Base-by-base conservation (phyloP, 495 filamentous ascomycete genomes). In the Aspergillus affinis region DNA sequence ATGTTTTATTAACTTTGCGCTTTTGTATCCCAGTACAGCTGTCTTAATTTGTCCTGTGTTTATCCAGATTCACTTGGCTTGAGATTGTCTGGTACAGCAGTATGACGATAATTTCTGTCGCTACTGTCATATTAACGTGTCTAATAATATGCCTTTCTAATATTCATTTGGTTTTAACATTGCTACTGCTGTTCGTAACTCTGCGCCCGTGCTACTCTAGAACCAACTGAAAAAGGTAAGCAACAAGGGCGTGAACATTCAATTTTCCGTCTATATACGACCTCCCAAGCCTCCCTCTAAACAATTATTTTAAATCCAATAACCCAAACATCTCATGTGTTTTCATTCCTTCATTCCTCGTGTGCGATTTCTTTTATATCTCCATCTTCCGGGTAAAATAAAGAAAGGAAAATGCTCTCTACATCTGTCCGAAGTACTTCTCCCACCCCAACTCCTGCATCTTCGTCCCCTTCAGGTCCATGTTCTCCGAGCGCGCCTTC, bases 391-490 rank as follows among this genome's bases (percentile, higher is more conserved):
- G 30, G 30, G 30, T 8, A 13, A 45, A 21, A 6, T n/a, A n/a
- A n/a, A n/a, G n/a, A n/a, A n/a, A n/a, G n/a, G n/a, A n/a, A n/a
- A n/a, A n/a, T n/a, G n/a, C n/a, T n/a, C 47, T 46, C 61, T 77
- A 81, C 76, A 86, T 86, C 63, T 79, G 77, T 70, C 79, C 77
- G 52, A 82, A 76, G 75, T 96, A 96, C 65, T 81, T 84, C 69
- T 88, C 80, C 78, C 86, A 90, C 0, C 90, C 90, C 8, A 85
- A 66, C 56, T 84, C 82, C 49, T 64, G 75, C 66, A 81, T 65
- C 70, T 78, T 80, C 2, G 67, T 70, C 7, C 73, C 76, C 65
- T 81, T 81, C 61, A 72, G 57, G 60, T 84, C 78, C 69, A 96
- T 77, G 71, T 79, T 85, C 69, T 79, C 78, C 36, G 85, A 84